Percentiles rank a stretch among this genome's conserved stretches.
Conservation (phyloP, 2,329 filamentous ascomycete genomes). For the Fusarium nanum region DNA sequence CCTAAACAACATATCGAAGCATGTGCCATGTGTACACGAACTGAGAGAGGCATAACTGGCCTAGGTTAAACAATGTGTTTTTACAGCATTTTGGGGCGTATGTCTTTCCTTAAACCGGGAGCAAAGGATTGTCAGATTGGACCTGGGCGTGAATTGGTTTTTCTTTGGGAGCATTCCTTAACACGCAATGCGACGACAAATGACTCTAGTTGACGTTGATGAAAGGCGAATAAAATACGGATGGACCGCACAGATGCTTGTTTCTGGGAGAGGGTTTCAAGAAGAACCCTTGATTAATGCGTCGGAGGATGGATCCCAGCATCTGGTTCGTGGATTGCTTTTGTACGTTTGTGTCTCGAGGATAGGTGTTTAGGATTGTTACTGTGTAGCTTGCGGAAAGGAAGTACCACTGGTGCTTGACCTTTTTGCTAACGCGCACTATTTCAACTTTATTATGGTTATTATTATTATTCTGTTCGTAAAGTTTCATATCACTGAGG, state of each 20-base stretch:
- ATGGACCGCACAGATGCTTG: constrained; percentile 32
- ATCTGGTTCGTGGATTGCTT: constrained; percentile 40
- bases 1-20: constrained; percentile 44
- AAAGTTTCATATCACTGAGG: neutral
- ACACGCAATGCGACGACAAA: constrained; percentile 45
- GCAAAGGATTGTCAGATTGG: constrained; percentile 45
- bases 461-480: constrained; percentile 14
- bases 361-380: constrained; percentile 47
- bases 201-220: constrained; percentile 42
- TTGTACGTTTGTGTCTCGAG: constrained; percentile 40
- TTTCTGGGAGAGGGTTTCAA: constrained; percentile 15
- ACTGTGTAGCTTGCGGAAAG: constrained; percentile 41
- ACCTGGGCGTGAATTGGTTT: constrained; percentile 43
- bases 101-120: constrained; percentile 42
- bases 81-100: constrained; percentile 48
- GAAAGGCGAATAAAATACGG: constrained; percentile 42
- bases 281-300: constrained; percentile 39
- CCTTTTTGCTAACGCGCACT: constrained; percentile 39
- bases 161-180: constrained; percentile 43
- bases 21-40: constrained; percentile 46
- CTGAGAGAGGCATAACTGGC: constrained; percentile 44
- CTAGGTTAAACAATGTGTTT: constrained; percentile 45
- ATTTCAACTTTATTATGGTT: constrained; percentile 33
- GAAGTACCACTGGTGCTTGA: constrained; percentile 15
- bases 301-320: constrained; percentile 29